Percentiles rank a stretch among this genome's conserved stretches.
Evolutionary conservation across 75 land plant genomes (phyloP).

Genomic region (Ceratopteris richardii): DNA sequence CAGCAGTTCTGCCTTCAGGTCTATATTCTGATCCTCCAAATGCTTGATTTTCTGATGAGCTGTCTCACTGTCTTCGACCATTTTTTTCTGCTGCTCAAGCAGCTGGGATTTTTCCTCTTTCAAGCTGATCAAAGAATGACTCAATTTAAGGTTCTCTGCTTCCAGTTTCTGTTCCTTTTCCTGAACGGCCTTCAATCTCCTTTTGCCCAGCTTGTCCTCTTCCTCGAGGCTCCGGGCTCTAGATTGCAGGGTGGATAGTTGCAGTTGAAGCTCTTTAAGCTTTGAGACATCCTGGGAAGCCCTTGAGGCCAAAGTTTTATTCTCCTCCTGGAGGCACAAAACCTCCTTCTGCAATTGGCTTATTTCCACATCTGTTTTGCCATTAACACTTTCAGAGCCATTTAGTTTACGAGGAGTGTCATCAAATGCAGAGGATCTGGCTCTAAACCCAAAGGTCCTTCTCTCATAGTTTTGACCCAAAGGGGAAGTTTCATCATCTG

Average conservation of each 20-base stretch:
- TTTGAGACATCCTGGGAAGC: not conserved
- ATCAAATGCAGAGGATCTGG: not conserved
- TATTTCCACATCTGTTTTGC: no score
- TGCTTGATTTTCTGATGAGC: not conserved
- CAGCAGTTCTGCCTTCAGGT: not conserved
- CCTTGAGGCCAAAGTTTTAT: not conserved
- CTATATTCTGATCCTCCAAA: not conserved
- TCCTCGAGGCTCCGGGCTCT: not conserved
- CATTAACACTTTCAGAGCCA: not conserved
- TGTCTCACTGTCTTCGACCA: not conserved
- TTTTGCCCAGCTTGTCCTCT: not conserved
- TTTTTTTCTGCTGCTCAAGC: not conserved
- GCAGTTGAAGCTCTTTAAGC: not conserved
- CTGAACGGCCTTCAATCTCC: not conserved
- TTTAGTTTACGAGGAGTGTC: not conserved
- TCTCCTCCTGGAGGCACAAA: not conserved
- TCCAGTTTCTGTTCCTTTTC: not conserved
- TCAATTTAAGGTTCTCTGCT: constrained; percentile 1
- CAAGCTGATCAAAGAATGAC: not conserved
- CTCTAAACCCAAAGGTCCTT: not conserved
- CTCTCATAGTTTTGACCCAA: constrained; percentile 15
- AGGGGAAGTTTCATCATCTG: constrained; percentile 21
- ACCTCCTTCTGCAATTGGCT: not conserved
- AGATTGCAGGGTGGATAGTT: not conserved
- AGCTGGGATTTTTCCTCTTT: not conserved